Evolutionary conservation across 371 early-diverging fungal species (phyloP), one percentile per base, ranked within the genome.

Genomic region (Cokeromyces recurvatus): DNA sequence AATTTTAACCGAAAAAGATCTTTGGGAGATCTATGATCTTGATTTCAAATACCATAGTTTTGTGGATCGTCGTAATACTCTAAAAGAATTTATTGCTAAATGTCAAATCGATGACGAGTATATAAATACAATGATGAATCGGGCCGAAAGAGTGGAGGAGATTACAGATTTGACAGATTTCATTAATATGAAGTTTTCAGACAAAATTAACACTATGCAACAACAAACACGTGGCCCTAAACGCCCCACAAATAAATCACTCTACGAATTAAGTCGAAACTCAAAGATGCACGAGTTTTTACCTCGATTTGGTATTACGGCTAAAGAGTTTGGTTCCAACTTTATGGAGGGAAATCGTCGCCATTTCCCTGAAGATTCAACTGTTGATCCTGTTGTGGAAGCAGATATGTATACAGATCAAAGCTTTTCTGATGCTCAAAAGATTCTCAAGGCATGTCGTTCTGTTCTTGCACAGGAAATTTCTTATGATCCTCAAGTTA

Each of bases 21-120:
- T 96, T 25, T 96, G 97, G 97, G 72, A 76, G 40, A 87, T 95
- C 38, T 88, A 84, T 51, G 97, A 96, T 60, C 65, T 85, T 40
- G 92, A 93, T 50, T 68, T 76, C 53, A 84, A 87, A 57, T 94
- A 81, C 61, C 84, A 86, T 16, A 74, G 82, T 3, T 78, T 92
- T 48, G 58, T 78, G 24, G 77, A 81, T 25, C 76, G 81, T 32
- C 71, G 80, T 12, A 55, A 55, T 16, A 57, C 71, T 6, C 48
- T 84, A 20, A 62, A 51, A n/a, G 67, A 69, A 0, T 74, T 76
- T 27, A 48, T 78, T 6, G 43, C 55, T 1, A 71, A 71, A 41
- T 59, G 76, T 40, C 56, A 60, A 4, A 76, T 79, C 37, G 40
- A 52, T 4, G 82, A 85, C 38, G 71, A 59, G 0, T 79, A 81